Evolutionary conservation across 2,329 filamentous ascomycete genomes (phyloP), one percentile per base, ranked within the genome.

Genomic region (Diplodia scrobiculata): DNA sequence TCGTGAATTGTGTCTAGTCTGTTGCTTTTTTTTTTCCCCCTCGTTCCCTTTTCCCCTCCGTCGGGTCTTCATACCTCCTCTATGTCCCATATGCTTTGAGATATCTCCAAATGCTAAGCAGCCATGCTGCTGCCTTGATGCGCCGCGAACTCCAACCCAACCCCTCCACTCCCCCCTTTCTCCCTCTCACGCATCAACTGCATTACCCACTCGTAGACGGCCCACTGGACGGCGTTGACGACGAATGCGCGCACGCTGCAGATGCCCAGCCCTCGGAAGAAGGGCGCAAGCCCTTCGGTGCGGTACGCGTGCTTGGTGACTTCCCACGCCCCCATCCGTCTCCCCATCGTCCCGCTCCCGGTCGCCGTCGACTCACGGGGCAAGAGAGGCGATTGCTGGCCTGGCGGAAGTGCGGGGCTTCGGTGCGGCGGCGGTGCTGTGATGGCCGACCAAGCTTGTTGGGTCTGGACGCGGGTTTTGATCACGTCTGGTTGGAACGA

Each of bases 181-280:
- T 34, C 14, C 14, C 38, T 38, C 21, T 19, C 32, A 9, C 29
- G 51, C 53, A 66, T 66, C 32, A 67, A 10, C 13, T 73, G 74
- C 90, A 97, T 94, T 72, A 91, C 86, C 87, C 90, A 92, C 79
- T 97, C 93, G 75, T 97, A 97, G 5, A 91, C 86, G 27, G 90
- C 89, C 93, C 93, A 98, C 80, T 89, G 87, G n/a, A 91, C 90
- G 2, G 94, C 93, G 80, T 97, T 97, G 47, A 97, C 94, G 63
- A 96, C 81, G 75, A 98, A 97, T 0, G 94, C 94, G 70, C 94
- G 83, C 9, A 90, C 78, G 76, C 91, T 96, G 77, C 94, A 98
- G 36, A 97, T 83, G 0, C 87, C 87, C 50, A 98, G 77, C 1
- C 91, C 91, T 77, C 91, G 84, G 79, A 94, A 95, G 82, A 96